These are phyloP conservation scores for Spatholobus suberectus DNA, from an alignment of 306 rosid species.

Conservation along the genomic window DNA sequence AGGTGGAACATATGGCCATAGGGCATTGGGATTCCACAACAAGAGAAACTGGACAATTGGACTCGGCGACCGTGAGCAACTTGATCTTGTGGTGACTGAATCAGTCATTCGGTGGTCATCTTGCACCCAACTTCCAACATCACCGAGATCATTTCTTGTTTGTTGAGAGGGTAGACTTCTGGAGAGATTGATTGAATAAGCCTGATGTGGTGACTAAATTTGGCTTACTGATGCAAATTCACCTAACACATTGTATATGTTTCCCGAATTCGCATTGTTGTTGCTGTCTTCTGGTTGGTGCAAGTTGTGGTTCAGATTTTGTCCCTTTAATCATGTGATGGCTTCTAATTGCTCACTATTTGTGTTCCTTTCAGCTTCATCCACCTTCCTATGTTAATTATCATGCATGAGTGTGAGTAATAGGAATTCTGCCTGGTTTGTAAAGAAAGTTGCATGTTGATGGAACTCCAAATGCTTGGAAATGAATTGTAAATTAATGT, in stretches of 20 bases:
- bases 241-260: constrained; percentile 35
- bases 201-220: constrained; percentile 24
- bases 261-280: constrained; percentile 10
- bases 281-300: constrained; percentile 35
- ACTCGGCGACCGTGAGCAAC: constrained; percentile 76
- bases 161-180: constrained; percentile 49
- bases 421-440: constrained; percentile 26
- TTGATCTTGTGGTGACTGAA: constrained; percentile 74
- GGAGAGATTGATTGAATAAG: neutral
- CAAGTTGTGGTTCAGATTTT: constrained; percentile 39
- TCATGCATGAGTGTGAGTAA: constrained; percentile 7
- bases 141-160: constrained; percentile 79
- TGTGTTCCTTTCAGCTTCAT: neutral
- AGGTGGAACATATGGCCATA: constrained; percentile 52
- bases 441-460: constrained; percentile 36
- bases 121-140: constrained; percentile 75
- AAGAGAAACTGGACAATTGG: constrained; percentile 88
- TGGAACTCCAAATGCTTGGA: constrained; percentile 29
- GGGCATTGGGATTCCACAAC: constrained; percentile 65
- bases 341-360: neutral
- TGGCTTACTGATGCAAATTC: constrained; percentile 32
- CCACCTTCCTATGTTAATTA: neutral
- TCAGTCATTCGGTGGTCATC: constrained; percentile 91
- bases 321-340: constrained; percentile 28
- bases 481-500: constrained; percentile 32